A percentile compares a stretch with the other conserved stretches of the same genome.
These are phyloP conservation scores for Candida albicans DNA, from an alignment of 1,139 yeast species.

Conservation along the genomic window DNA sequence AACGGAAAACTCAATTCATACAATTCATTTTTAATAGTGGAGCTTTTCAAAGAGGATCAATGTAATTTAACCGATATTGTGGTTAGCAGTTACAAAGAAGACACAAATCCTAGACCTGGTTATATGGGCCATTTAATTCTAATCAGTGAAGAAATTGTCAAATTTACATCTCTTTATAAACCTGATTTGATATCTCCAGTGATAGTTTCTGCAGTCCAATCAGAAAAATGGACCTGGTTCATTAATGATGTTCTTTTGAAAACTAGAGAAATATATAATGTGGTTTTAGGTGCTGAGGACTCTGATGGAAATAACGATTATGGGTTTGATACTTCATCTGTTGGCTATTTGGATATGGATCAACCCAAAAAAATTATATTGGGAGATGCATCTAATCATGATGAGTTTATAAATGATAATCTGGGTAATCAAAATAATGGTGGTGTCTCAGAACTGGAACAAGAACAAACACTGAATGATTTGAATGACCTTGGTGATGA, in stretches of 20 bases:
- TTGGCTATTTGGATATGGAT: conserved; percentile 39
- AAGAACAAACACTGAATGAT: conserved; percentile 21
- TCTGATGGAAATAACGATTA: conserved; percentile 19
- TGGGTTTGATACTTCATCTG: conserved; percentile 36
- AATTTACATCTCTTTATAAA: conserved; percentile 48
- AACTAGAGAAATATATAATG: conserved; percentile 49
- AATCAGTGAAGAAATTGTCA: conserved; percentile 50
- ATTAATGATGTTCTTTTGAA: conserved; percentile 42
- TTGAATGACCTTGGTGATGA: conserved; percentile 17
- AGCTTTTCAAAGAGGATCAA: conserved; percentile 32
- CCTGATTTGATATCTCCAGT: conserved; percentile 49
- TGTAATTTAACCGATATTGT: conserved; percentile 39
- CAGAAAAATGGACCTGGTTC: conserved; percentile 48
- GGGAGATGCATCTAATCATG: conserved; percentile 40
- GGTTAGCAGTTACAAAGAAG: conserved; percentile 27
- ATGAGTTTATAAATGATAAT: conserved; percentile 29
- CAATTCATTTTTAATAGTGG: conserved; percentile 48
- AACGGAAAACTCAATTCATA: conserved; percentile 50
- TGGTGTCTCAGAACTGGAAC: background rate
- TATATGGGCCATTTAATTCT: conserved; percentile 50
- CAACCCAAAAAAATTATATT: conserved; percentile 28
- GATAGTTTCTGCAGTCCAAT: conserved; percentile 38
- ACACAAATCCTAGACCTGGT: conserved; percentile 40
- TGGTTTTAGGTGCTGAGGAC: conserved; percentile 44
- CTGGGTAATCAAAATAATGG: conserved; percentile 5